A percentile compares a stretch with the other conserved stretches of the same genome.
Evolutionary conservation across 176 grass and related monocot genomes (phyloP).

Genomic region (Musa beccarii): DNA sequence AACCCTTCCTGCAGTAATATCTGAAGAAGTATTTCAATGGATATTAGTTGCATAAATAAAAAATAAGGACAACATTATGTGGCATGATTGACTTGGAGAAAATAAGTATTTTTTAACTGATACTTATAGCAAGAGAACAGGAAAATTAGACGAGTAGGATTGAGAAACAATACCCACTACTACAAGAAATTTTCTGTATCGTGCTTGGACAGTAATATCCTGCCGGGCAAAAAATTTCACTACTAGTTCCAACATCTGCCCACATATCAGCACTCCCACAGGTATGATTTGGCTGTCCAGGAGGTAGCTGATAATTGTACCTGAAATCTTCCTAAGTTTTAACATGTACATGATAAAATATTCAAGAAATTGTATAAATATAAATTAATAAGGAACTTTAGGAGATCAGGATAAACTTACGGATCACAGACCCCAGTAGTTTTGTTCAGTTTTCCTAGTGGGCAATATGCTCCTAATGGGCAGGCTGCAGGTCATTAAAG

Average conservation of each 20-base stretch:
- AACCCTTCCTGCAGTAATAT: constrained; percentile 75
- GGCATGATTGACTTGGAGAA: neutral
- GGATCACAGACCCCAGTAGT: constrained; percentile 76
- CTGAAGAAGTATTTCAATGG: constrained; percentile 36
- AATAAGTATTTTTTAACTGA: neutral
- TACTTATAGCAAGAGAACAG: neutral
- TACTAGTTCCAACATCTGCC: constrained; percentile 57
- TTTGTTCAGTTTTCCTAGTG: constrained; percentile 34
- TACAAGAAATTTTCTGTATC: constrained; percentile 37
- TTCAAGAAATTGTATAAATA: neutral
- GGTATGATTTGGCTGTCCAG: constrained; percentile 28
- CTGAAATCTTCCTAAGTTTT: constrained; percentile 22
- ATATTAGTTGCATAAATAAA: constrained; percentile 19
- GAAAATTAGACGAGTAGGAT: constrained; percentile 5
- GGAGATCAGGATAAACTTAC: constrained; percentile 43
- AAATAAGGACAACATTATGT: constrained; percentile 10
- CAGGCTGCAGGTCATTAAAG: constrained; percentile 46
- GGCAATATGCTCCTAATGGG: constrained; percentile 82
- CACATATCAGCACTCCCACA: constrained; percentile 77
- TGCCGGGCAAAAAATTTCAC: constrained; percentile 67
- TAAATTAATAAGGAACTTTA: constrained; percentile 7
- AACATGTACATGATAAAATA: neutral
- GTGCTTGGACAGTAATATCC: constrained; percentile 78
- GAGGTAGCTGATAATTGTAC: constrained; percentile 74
- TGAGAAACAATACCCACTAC: constrained; percentile 59